These are phyloP conservation scores for Theobroma grandiflorum DNA, from an alignment of 441 rosid species.

Conservation along the genomic window DNA sequence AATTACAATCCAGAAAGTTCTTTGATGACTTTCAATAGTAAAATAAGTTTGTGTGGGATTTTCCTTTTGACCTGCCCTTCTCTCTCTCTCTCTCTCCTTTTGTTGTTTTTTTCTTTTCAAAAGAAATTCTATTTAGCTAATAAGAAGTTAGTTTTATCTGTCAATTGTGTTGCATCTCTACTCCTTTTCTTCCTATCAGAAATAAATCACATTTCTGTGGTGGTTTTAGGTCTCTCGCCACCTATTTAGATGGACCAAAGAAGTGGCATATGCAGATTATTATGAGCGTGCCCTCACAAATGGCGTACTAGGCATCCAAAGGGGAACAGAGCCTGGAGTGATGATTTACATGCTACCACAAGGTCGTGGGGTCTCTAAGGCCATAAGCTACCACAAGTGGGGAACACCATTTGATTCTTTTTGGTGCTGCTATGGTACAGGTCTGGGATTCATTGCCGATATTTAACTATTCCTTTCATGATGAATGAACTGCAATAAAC, in stretches of 20 bases:
- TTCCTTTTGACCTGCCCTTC: neutral
- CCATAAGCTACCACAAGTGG: conserved; percentile 80
- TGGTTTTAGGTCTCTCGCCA: conserved; percentile 78
- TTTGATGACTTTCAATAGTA: neutral
- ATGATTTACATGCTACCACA: conserved; percentile 99
- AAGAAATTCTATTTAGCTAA: neutral
- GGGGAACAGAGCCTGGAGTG: conserved; percentile 89
- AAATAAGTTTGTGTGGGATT: neutral
- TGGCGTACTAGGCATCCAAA: conserved; percentile 88
- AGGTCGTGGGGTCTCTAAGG: conserved; percentile 77
- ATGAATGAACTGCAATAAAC: neutral
- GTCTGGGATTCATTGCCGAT: conserved; percentile 38
- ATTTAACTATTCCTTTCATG: conserved; percentile 1
- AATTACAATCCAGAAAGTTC: neutral
- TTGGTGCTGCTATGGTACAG: conserved; percentile 99
- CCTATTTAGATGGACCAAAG: conserved; percentile 93
- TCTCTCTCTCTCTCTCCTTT: neutral
- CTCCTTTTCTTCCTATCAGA: neutral
- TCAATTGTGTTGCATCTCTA: neutral
- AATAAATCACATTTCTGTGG: neutral
- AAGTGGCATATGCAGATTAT: conserved; percentile 86
- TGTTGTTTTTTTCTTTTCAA: neutral
- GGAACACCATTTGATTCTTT: conserved; percentile 73
- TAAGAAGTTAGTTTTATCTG: neutral
- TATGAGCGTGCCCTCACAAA: conserved; percentile 92